These are phyloP conservation scores for Aspergillus flavus DNA, from an alignment of 2,329 filamentous ascomycete genomes.

Conservation along the genomic window DNA sequence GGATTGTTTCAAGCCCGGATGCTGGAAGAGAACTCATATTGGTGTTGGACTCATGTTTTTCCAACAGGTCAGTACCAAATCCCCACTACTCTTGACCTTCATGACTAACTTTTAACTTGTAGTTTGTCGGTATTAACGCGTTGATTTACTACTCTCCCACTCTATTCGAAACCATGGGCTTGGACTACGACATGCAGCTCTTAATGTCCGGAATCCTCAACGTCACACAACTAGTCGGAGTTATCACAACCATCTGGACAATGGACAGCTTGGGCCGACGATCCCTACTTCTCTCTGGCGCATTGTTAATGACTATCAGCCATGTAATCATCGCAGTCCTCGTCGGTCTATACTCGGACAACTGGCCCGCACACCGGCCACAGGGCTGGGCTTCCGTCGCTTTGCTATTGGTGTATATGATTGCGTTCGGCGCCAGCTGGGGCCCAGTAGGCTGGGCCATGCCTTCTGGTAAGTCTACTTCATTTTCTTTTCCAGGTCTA, in stretches of 20 bases:
- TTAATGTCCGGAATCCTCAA: conserved; percentile 59
- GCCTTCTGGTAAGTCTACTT: conserved; percentile 35
- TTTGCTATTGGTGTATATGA: conserved; percentile 64
- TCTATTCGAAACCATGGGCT: conserved; percentile 56
- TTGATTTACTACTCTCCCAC: conserved; percentile 64
- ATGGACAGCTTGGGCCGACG: conserved; percentile 54
- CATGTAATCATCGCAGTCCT: conserved; percentile 57
- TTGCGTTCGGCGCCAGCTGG: conserved; percentile 64
- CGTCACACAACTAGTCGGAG: conserved; percentile 52
- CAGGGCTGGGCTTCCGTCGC: conserved; percentile 61
- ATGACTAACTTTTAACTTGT: conserved; percentile 7
- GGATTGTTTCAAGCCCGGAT: conserved; percentile 55
- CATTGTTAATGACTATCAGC: conserved; percentile 49
- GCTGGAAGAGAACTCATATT: conserved; percentile 54
- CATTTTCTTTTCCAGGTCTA: not conserved
- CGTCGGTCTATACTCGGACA: conserved; percentile 54
- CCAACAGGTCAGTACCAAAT: conserved; percentile 46
- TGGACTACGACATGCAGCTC: conserved; percentile 50
- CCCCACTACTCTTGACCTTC: not conserved
- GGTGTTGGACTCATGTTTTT: conserved; percentile 60
- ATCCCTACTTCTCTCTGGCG: conserved; percentile 50
- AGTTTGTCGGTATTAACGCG: conserved; percentile 57
- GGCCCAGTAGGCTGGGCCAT: conserved; percentile 53
- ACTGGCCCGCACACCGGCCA: conserved; percentile 54
- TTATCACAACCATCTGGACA: conserved; percentile 51